Conservation (phyloP, 331 rosid species). For the Pyracantha coccinea region DNA sequence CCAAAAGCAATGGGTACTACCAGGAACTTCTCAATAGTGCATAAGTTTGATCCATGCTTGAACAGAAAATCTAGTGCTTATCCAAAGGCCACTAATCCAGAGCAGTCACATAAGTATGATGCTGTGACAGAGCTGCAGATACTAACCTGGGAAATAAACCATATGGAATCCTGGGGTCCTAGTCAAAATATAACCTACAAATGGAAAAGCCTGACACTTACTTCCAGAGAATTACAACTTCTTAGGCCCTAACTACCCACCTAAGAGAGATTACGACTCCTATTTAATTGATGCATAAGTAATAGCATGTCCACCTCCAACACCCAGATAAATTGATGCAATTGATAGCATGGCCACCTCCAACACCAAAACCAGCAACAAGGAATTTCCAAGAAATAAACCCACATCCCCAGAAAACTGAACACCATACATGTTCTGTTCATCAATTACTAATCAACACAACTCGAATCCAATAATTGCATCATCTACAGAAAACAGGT, state of each 20-base stretch:
- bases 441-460: not conserved
- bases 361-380: slow-evolving; percentile 1
- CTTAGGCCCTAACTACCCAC: not conserved
- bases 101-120: not conserved
- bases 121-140: not conserved
- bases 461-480: not conserved
- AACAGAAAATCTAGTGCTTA: not conserved
- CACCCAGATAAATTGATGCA: not conserved
- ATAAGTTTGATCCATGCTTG: not conserved
- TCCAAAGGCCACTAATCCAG: not conserved
- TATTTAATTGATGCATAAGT: no score
- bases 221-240: not conserved
- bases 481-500: slow-evolving; percentile 1
- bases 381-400: not conserved
- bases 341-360: not conserved
- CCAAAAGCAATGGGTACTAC: not conserved
- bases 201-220: not conserved
- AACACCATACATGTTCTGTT: not conserved
- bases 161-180: not conserved
- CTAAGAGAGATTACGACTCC: not conserved
- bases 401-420: not conserved
- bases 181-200: not conserved
- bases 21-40: not conserved
- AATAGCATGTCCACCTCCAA: no score
- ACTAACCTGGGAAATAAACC: not conserved